Conservation (phyloP, 805 yeast species). For the Kodamaea kakaduensis region DNA sequence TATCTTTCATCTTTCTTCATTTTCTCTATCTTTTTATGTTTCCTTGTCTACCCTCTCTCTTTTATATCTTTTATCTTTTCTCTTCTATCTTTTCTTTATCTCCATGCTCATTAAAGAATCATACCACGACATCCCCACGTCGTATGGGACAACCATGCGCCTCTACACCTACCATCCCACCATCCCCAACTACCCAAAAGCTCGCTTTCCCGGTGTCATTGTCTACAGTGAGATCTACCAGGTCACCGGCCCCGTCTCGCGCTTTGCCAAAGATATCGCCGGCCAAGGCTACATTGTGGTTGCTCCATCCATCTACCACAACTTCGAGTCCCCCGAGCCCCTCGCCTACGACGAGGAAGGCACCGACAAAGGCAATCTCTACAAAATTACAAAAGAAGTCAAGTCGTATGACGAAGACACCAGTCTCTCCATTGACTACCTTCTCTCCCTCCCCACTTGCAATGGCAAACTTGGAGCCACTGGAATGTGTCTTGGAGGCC, state of each 20-base stretch:
- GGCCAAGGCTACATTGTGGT: slow-evolving; percentile 75
- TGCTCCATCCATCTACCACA: slow-evolving; percentile 78
- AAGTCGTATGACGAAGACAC: slow-evolving; percentile 76
- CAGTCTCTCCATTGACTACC: slow-evolving; percentile 58
- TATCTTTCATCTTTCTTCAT: too few relatives aligned
- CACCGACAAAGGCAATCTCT: slow-evolving; percentile 68
- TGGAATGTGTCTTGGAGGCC: slow-evolving; percentile 88
- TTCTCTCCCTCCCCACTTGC: slow-evolving; percentile 54
- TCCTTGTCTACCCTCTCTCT: too few relatives aligned
- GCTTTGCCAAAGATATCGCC: slow-evolving; percentile 76
- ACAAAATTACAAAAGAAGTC: slow-evolving; percentile 63
- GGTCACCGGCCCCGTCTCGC: slow-evolving; percentile 75
- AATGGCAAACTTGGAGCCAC: slow-evolving; percentile 75
- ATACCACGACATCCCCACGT: slow-evolving; percentile 60
- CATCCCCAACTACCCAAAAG: slow-evolving; percentile 69
- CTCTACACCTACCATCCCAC: slow-evolving; percentile 64
- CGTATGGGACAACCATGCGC: slow-evolving; percentile 64
- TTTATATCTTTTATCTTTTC: too few relatives aligned
- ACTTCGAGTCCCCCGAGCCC: slow-evolving; percentile 60
- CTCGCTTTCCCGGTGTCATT: slow-evolving; percentile 76
- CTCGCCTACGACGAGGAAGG: slow-evolving; percentile 68
- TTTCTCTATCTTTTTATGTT: too few relatives aligned
- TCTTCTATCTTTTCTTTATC: background rate
- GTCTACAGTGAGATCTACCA: slow-evolving; percentile 81
- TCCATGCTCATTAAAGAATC: slow-evolving; percentile 69